Base-by-base conservation (phyloP, 169 alveolate species). In the Neospora caninum region DNA sequence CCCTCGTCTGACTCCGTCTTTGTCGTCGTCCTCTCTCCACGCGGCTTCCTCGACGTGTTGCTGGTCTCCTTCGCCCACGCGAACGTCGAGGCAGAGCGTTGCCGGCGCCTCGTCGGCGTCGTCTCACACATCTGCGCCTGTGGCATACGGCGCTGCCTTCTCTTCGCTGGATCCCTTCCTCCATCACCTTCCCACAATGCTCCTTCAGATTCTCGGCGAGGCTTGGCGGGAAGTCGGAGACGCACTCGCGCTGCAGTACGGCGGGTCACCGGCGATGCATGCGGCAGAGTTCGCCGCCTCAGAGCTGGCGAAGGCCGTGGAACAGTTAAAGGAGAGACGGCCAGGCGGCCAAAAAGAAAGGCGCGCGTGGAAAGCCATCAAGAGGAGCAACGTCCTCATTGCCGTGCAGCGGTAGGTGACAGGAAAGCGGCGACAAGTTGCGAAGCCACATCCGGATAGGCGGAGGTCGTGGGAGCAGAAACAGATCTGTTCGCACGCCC, bases 231-330 rank as follows among this genome's bases (percentile, higher is more conserved):
- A 88, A 43, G 54, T 92, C 13, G 94, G 94, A 16, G 94, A 92
- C 91, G 38, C 64, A 45, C 73, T 92, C 38, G 84, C 94, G 38
- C 64, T 80, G 22, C 94, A 92, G 53, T 92, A 92, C 80, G 94
- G 86, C 10, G 94, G 94, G 7, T 92, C 94, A 2, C 94, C 94
- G 39, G 94, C 94, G 38, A 78, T 92, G 94, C 94, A 92, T 92
- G 94, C 94, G 27, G 94, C 94, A 0, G 94, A 80, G 38, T 92
- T 92, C 54, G 36, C 43, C 18, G 45, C 39, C 31, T 64, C 89
- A 29, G 58, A 49, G 89, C 38, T 41, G 89, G 53, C 25, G 89
- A 9, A 38, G 86, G 42, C 86, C 18, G 49, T 78, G 39, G 86
- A 18, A 38, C 9, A 20, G 45, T 43, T n/a, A 25, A 78, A n/a